phyloP scores from a whole-genome alignment of 768 basidiomycete species.

The Kwoniella heveanensis region DNA sequence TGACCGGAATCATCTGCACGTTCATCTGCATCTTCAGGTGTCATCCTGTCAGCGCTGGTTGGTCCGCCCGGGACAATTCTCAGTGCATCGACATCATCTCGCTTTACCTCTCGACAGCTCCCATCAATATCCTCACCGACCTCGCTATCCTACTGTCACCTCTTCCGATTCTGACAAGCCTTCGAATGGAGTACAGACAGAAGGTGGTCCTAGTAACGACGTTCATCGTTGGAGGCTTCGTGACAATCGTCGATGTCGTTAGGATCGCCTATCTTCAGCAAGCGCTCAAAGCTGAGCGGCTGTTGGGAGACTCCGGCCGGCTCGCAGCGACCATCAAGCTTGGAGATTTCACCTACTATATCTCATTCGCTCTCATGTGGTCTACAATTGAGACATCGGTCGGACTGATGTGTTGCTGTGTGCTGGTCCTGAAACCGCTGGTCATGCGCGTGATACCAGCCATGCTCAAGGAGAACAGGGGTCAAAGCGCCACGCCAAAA shows the following conservation, averaged over 20 bases:
- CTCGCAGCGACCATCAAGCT: conserved; percentile 18
- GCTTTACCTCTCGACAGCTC: conserved; percentile 51
- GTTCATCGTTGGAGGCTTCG: conserved; percentile 52
- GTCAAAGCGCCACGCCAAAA: background rate
- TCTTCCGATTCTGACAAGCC: conserved; percentile 50
- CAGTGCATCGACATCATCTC: conserved; percentile 49
- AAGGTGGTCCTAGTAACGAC: conserved; percentile 51
- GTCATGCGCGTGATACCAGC: conserved; percentile 44
- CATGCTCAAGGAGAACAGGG: conserved; percentile 22
- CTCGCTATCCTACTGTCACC: conserved; percentile 51
- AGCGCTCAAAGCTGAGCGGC: conserved; percentile 36
- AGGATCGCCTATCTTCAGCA: conserved; percentile 52
- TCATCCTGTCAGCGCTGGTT: conserved; percentile 46
- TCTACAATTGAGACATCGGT: conserved; percentile 51
- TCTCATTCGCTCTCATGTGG: conserved; percentile 52
- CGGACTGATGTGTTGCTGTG: conserved; percentile 50
- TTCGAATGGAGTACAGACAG: conserved; percentile 51
- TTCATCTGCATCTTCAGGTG: conserved; percentile 54
- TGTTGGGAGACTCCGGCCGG: conserved; percentile 2
- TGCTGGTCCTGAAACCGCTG: conserved; percentile 52
- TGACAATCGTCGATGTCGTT: conserved; percentile 52
- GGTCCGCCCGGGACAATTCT: conserved; percentile 16
- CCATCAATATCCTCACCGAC: conserved; percentile 54
- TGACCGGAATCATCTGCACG: conserved; percentile 51
- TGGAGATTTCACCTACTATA: conserved; percentile 43